Conservation (phyloP, 2,329 filamentous ascomycete species). For the Fusarium nanum region DNA sequence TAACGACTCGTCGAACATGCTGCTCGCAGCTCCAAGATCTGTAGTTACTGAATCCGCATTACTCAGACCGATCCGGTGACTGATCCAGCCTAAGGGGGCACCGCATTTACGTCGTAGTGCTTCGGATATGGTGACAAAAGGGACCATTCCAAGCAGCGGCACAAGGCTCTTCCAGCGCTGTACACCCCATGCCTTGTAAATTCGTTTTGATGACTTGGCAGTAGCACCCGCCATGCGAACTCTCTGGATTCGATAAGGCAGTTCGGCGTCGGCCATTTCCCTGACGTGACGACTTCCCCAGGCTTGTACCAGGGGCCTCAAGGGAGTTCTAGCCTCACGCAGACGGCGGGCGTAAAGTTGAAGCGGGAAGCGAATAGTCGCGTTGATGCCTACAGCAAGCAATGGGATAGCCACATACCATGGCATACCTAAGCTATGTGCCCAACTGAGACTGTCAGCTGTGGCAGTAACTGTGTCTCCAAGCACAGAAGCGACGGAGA, state of each 20-base stretch:
- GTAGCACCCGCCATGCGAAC: conserved; percentile 43
- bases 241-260: conserved; percentile 37
- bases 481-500: conserved; percentile 51
- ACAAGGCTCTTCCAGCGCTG: conserved; percentile 61
- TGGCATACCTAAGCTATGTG: conserved; percentile 60
- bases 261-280: conserved; percentile 4
- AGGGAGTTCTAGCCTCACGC: conserved; percentile 45
- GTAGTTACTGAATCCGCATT: conserved; percentile 36
- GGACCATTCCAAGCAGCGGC: conserved; percentile 56
- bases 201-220: conserved; percentile 48
- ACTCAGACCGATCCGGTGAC: conserved; percentile 48
- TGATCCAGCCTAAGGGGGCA: conserved; percentile 49
- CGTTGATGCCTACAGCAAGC: conserved; percentile 60
- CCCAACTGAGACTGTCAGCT: conserved; percentile 56
- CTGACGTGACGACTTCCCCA: conserved; percentile 48
- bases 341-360: conserved; percentile 55
- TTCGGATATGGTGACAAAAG: conserved; percentile 65
- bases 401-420: conserved; percentile 68
- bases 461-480: conserved; percentile 54
- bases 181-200: conserved; percentile 55
- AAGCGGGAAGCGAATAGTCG: conserved; percentile 60
- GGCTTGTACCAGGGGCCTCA: conserved; percentile 49
- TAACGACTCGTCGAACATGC: conserved; percentile 55
- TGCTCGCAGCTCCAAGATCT: conserved; percentile 42
- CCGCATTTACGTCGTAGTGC: conserved; percentile 60